Evolutionary conservation across 225 moss, liverwort and hornwort species (phyloP).

Genomic region (Ulota crispa): DNA sequence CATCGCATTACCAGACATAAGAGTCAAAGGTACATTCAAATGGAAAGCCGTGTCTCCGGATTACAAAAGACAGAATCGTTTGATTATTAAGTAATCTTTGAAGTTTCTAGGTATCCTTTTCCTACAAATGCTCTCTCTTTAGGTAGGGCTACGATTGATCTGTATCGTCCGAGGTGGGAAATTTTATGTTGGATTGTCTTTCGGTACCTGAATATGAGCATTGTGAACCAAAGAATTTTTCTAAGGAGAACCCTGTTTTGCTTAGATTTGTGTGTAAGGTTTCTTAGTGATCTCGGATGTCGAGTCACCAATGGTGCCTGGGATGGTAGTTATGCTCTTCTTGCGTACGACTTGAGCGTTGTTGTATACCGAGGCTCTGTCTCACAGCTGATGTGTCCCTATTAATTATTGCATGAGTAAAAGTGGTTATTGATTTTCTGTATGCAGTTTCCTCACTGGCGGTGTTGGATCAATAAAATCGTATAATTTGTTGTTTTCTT

Average conservation of each 20-base stretch:
- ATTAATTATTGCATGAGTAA: not conserved
- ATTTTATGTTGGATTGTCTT: not conserved
- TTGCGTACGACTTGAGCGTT: not conserved
- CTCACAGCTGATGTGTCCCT: not conserved
- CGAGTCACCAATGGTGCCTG: not conserved
- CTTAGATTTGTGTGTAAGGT: not conserved
- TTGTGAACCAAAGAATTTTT: not conserved
- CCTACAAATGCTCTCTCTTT: not conserved
- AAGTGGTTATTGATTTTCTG: not conserved
- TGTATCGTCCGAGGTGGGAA: not conserved
- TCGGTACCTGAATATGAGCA: not conserved
- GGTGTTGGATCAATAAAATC: not conserved
- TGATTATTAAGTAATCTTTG: conserved; percentile 11
- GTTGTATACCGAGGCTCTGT: not conserved
- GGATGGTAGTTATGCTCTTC: not conserved
- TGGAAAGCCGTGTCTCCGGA: not conserved
- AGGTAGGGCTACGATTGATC: conserved; percentile 9
- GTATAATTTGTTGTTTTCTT: not conserved
- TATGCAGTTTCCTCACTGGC: not conserved
- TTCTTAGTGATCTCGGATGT: not conserved
- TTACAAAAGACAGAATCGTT: not conserved
- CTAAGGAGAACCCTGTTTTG: not conserved
- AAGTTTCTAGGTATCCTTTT: not conserved
- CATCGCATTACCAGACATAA: not conserved
- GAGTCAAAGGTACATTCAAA: not conserved